Conservation (phyloP, 805 yeast genomes). For the Wickerhamomyces canadensis region DNA sequence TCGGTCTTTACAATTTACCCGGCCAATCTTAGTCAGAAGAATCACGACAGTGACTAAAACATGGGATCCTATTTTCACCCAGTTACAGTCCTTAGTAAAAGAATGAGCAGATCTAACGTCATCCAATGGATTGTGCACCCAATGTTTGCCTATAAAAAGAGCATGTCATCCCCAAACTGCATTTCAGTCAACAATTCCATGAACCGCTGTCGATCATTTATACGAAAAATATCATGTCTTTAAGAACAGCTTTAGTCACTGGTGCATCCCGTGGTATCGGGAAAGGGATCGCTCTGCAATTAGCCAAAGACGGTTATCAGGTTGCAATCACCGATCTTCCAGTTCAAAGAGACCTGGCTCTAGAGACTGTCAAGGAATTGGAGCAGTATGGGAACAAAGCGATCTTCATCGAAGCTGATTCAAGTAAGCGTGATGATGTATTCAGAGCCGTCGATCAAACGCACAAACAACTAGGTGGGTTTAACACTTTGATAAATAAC, state of each 20-base stretch:
- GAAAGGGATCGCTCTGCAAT: constrained; percentile 70
- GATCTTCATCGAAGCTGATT: constrained; percentile 23
- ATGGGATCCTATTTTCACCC: no score
- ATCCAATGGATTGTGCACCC: no score
- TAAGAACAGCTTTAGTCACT: constrained; percentile 60
- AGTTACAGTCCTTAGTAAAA: no score
- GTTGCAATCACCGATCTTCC: constrained; percentile 26
- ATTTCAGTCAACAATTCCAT: no score
- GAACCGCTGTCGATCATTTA: no score
- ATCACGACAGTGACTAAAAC: no score
- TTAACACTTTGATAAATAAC: constrained; percentile 33
- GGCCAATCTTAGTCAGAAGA: no score
- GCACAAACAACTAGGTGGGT: constrained; percentile 25
- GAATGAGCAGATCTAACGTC: no score
- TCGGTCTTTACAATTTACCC: no score
- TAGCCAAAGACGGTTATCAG: constrained; percentile 66
- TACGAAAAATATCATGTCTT: background rate
- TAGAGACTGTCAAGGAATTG: constrained; percentile 19
- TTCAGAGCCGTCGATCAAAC: constrained; percentile 25
- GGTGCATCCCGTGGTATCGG: constrained; percentile 94
- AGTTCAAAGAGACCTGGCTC: constrained; percentile 19
- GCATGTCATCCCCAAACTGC: no score
- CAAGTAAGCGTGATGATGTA: constrained; percentile 20
- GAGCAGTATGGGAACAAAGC: constrained; percentile 16
- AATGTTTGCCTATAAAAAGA: no score